Evolutionary conservation across 1,284 basidiomycete genomes (phyloP), one percentile per base, ranked within the genome.

Genomic region (Phellopilus nigrolimitatus): DNA sequence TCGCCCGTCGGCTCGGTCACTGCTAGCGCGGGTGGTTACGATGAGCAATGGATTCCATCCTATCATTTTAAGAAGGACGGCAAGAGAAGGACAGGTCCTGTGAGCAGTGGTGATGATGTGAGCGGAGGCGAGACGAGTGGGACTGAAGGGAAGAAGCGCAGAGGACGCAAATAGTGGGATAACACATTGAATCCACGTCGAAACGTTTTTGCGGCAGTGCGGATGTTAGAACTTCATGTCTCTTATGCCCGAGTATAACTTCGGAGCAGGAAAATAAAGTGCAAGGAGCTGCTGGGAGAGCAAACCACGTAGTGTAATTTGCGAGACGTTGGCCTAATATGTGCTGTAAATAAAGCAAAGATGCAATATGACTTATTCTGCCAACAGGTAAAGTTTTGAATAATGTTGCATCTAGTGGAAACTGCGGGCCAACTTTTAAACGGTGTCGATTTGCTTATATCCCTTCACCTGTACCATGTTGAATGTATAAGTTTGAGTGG

Each of bases 21-120:
- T n/a, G 80, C 80, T 30, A 79, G 82, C 17, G 78, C 84, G 3
- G 79, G 81, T 53, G 84, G 81, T 46, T 93, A 93, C 61, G 82
- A 91, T 62, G 90, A 94, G 64, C 91, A 94, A 62, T 95, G 91
- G 91, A 94, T 95, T 61, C 91, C 91, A 13, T 85, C 84, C 59
- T 85, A 91, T 61, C 90, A 93, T 61, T 70, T 92, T 57, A 85
- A 80, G 67, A 57, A 70, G 31, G 86, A 80, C 67, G 66, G 68
- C 47, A 81, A 76, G 63, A 71, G 73, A 41, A 73, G 74, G 61
- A 66, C 67, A 19, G 74, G 69, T 47, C 61, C 57, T 45, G 53
- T 72, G 61, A 80, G 74, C 48, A 84, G 84, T 57, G 86, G 77
- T 28, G 86, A 88, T 54, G 85, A 89, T 59, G 62, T 76, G 40